These are phyloP conservation scores for Ricinus communis DNA, from an alignment of 345 rosid species.

Conservation along the genomic window DNA sequence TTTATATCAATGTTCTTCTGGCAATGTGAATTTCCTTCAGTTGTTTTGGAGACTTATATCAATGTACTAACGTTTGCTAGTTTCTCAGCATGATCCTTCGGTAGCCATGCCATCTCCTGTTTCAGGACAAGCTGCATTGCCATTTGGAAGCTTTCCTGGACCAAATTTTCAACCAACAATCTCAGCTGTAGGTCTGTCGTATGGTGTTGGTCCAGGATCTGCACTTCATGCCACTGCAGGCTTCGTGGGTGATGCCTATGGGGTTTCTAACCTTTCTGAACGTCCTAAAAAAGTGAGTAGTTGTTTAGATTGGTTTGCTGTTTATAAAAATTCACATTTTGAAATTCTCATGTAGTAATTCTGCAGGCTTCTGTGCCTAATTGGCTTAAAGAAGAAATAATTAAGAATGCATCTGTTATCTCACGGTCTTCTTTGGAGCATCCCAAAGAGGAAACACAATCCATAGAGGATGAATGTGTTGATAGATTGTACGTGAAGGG, in stretches of 20 bases:
- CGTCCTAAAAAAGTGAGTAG: conserved; percentile 78
- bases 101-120: conserved; percentile 47
- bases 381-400: conserved; percentile 96
- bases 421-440: conserved; percentile 61
- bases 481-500: conserved; percentile 48
- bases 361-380: conserved; percentile 87
- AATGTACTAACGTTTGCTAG: conserved; percentile 22
- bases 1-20: conserved; percentile 18
- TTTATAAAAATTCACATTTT: conserved; percentile 1
- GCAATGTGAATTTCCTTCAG: conserved; percentile 8
- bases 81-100: conserved; percentile 65
- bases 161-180: conserved; percentile 55
- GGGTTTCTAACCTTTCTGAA: conserved; percentile 57
- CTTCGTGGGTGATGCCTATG: conserved; percentile 73
- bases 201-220: conserved; percentile 52
- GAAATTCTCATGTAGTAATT: conserved; percentile 5
- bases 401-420: conserved; percentile 72
- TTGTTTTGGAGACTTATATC: not conserved
- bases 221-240: conserved; percentile 58
- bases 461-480: conserved; percentile 57
- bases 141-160: conserved; percentile 73
- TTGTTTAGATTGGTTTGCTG: conserved; percentile 13
- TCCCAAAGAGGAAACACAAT: conserved; percentile 52
- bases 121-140: conserved; percentile 58
- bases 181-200: conserved; percentile 53